Evolutionary conservation across 768 basidiomycete species (phyloP).

Genomic region (Pisolithus sp.): DNA sequence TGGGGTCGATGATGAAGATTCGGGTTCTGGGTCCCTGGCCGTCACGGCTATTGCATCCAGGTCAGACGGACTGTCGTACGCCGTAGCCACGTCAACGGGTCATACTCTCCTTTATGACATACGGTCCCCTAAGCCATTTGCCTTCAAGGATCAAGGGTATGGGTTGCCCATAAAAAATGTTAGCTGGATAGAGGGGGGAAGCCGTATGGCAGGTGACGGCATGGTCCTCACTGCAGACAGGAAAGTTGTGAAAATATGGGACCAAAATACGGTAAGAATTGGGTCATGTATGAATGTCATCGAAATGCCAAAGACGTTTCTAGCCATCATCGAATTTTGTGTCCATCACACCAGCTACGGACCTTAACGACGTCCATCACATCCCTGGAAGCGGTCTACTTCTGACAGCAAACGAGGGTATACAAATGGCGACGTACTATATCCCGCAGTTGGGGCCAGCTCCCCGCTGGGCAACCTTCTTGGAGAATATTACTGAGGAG

Average conservation of each 20-base stretch:
- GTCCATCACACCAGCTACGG: constrained; percentile 85
- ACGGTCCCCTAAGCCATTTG: constrained; percentile 75
- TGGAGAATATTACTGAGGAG: constrained; percentile 98
- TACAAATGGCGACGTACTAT: constrained; percentile 91
- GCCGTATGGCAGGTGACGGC: constrained; percentile 77
- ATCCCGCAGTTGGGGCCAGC: constrained; percentile 96
- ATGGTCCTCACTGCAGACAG: constrained; percentile 90
- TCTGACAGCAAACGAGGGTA: constrained; percentile 93
- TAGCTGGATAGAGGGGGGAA: constrained; percentile 85
- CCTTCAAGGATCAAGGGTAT: constrained; percentile 94
- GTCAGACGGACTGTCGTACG: constrained; percentile 86
- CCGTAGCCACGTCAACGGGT: constrained; percentile 91
- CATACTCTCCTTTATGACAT: constrained; percentile 94
- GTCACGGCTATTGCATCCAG: constrained; percentile 85
- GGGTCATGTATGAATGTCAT: background rate
- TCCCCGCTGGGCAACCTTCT: constrained; percentile 94
- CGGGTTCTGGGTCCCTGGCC: constrained; percentile 30
- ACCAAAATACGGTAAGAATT: constrained; percentile 64
- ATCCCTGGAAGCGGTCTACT: constrained; percentile 84
- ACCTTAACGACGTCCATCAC: constrained; percentile 88
- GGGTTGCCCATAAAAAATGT: constrained; percentile 83
- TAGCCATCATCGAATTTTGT: constrained; percentile 84
- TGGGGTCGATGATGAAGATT: constrained; percentile 29
- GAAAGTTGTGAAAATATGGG: constrained; percentile 98
- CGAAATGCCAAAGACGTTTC: constrained; percentile 1